Conservation (phyloP, 805 yeast species). For the Lipomyces lipofer region DNA sequence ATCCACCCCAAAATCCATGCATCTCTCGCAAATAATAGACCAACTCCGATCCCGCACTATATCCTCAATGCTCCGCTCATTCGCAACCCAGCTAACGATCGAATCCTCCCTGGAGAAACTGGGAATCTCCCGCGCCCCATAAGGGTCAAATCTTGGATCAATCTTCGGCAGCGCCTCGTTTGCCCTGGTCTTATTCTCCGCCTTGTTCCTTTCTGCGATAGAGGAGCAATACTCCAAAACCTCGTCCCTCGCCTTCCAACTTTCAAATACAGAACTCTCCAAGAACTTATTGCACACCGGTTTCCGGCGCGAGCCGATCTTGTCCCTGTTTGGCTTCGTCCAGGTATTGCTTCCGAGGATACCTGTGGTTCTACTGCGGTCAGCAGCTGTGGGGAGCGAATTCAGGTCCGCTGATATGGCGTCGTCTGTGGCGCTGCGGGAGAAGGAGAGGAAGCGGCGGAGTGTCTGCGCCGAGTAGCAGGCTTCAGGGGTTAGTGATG, state of each 20-base stretch:
- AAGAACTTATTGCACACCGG: slow-evolving; percentile 17
- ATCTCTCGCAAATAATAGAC: slow-evolving; percentile 23
- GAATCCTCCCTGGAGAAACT: slow-evolving; percentile 23
- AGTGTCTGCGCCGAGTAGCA: slow-evolving; percentile 23
- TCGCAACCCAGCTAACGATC: slow-evolving; percentile 30
- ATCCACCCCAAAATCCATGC: slow-evolving; percentile 22
- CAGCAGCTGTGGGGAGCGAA: slow-evolving; percentile 12
- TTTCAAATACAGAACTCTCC: slow-evolving; percentile 13
- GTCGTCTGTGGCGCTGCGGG: slow-evolving; percentile 26
- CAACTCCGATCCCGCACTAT: slow-evolving; percentile 33
- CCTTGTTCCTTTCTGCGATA: slow-evolving; percentile 27
- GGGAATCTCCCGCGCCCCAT: slow-evolving; percentile 37
- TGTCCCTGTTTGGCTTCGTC: slow-evolving; percentile 20
- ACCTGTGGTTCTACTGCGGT: too few species aligned
- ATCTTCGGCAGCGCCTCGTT: slow-evolving; percentile 37
- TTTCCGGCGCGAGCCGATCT: slow-evolving; percentile 12
- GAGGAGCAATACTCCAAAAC: slow-evolving; percentile 29
- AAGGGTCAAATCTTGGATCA: slow-evolving; percentile 42
- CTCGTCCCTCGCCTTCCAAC: slow-evolving; percentile 34
- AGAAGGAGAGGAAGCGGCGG: slow-evolving; percentile 22
- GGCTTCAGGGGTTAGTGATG: slow-evolving; percentile 15
- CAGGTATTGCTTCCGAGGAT: slow-evolving; percentile 9
- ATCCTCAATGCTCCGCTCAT: slow-evolving; percentile 30
- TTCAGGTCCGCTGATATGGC: slow-evolving; percentile 25
- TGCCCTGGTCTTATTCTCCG: slow-evolving; percentile 45